Percentiles rank a stretch among this genome's conserved stretches.
Evolutionary conservation across 805 yeast species (phyloP).

Genomic region (Pichia nanzhaoensis): DNA sequence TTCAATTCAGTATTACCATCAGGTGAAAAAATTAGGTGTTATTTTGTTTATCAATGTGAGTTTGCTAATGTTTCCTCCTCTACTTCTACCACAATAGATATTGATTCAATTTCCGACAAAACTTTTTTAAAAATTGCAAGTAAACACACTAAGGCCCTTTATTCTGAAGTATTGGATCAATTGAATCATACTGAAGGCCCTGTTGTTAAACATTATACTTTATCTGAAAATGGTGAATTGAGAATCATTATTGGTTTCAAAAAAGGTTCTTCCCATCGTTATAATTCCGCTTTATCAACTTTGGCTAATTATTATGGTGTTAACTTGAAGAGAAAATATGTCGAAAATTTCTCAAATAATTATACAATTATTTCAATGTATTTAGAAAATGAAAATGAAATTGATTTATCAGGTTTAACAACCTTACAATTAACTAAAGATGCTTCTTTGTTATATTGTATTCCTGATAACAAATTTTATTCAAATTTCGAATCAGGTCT

Average conservation of each 20-base stretch:
- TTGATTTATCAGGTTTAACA: constrained; percentile 35
- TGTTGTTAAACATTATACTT: constrained; percentile 78
- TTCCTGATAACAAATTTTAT: constrained; percentile 81
- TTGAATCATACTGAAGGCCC: constrained; percentile 82
- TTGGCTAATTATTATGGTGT: constrained; percentile 85
- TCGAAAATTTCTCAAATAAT: constrained; percentile 90
- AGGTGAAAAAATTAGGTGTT: constrained; percentile 49
- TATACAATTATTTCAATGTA: constrained; percentile 82
- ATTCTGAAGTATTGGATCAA: constrained; percentile 62
- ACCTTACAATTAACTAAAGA: constrained; percentile 89
- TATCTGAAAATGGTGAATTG: constrained; percentile 75
- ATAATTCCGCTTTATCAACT: constrained; percentile 79
- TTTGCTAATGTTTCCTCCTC: constrained; percentile 34
- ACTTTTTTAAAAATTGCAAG: constrained; percentile 76
- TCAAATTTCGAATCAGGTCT: constrained; percentile 64
- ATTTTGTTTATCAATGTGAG: constrained; percentile 74
- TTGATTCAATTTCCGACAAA: constrained; percentile 67
- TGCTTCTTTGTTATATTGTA: constrained; percentile 84
- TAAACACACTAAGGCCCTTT: constrained; percentile 68
- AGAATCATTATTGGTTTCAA: constrained; percentile 85
- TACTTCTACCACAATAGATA: constrained; percentile 13
- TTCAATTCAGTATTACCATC: constrained; percentile 58
- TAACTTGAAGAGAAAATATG: constrained; percentile 79
- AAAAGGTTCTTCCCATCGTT: constrained; percentile 77
- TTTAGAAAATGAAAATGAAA: constrained; percentile 60